Base-by-base conservation (phyloP, 371 early-diverging fungal genomes). In the Dinochytrium kinnereticum region DNA sequence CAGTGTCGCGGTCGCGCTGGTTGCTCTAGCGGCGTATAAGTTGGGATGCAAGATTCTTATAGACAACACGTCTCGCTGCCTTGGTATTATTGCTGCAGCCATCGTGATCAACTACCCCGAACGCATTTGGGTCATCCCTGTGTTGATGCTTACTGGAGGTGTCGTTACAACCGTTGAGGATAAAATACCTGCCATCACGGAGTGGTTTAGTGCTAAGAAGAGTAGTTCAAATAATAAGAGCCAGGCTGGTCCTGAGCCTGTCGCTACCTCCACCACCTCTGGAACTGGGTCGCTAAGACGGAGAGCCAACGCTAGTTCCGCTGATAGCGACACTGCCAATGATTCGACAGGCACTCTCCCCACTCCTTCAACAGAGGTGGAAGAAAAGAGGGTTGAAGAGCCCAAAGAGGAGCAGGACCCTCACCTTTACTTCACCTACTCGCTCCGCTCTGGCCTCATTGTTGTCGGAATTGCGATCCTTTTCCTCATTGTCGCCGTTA, bases 1-100 rank as follows among this genome's bases (percentile, higher is more conserved):
- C 0, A 68, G 88, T 1, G 81, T 87, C 19, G 89, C 87, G 1
- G 79, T 90, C 40, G 90, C 87, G 3, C 81, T 90, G 5, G 84
- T 88, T 0, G 88, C 89, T 0, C 75, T 86, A 26, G 89, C 90
- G 0, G 88, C 84, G 0, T 81, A 78, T 65, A 78, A 81, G 38
- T 81, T 90, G 71, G 77, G 79, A 19, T 78, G 70, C 34, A 78
- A 85, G 37, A 55, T 89, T 28, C 75, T 85, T 7, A 76, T 70
- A 1, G 86, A 85, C 64, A 81, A 72, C 36, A 51, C 84, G 7
- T 77, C 77, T 0, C 65, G 75, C n/a, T 37, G 79, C 17, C 34
- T 87, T 1, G 79, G 77, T 15, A 70, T 81, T 2, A 37, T 85
- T 5, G 73, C 85, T 15, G 84, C 80, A 19, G 70, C 78, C 10